Conservation (phyloP, 106 monocot species). For the Dioscorea dumetorum region DNA sequence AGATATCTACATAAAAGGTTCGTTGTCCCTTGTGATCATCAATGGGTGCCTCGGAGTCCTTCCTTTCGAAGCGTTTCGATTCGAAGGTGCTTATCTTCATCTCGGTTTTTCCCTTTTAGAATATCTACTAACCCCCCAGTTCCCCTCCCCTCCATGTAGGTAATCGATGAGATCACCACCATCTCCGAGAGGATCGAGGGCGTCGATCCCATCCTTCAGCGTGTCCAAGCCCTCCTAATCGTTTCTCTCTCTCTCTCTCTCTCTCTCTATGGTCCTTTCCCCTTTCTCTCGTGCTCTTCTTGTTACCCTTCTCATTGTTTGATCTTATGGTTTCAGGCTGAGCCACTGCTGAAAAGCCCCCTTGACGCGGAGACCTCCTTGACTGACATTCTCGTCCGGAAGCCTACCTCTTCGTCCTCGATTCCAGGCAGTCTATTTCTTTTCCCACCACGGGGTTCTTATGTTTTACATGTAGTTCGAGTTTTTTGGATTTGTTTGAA, state of each 20-base stretch:
- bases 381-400: slow-evolving; percentile 75
- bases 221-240: slow-evolving; percentile 58
- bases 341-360: slow-evolving; percentile 58
- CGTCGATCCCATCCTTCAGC: slow-evolving; percentile 59
- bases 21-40: too few relatives aligned
- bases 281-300: background rate
- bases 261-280: background rate
- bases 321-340: slow-evolving; percentile 25
- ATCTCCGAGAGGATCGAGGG: slow-evolving; percentile 60
- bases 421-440: slow-evolving; percentile 10
- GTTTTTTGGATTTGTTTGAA: background rate
- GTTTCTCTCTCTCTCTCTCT: slow-evolving; percentile 16
- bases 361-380: slow-evolving; percentile 56
- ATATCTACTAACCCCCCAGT: background rate
- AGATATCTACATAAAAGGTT: too few relatives aligned
- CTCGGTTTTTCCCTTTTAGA: background rate
- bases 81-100: background rate
- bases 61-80: background rate
- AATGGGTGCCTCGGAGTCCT: slow-evolving; percentile 15
- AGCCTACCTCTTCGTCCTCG: slow-evolving; percentile 26
- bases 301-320: background rate
- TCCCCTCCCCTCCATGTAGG: background rate
- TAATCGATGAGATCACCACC: slow-evolving; percentile 69
- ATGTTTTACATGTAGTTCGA: background rate
- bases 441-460: background rate